Conservation (phyloP, 2,329 filamentous ascomycete genomes). For the Aspergillus sojae region DNA sequence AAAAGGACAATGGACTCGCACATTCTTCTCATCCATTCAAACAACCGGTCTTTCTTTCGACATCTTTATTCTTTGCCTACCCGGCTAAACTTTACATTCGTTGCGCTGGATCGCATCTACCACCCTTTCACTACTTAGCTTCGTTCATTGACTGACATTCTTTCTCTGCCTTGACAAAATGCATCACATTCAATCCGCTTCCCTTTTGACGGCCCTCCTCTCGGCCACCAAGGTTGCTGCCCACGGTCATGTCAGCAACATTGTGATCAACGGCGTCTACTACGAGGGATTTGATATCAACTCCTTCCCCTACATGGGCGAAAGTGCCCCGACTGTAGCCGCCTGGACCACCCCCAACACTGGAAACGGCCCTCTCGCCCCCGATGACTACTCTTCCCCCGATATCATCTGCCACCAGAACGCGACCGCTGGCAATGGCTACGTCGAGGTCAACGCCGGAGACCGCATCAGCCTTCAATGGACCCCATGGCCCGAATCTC, state of each 20-base stretch:
- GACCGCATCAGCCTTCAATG: conserved; percentile 59
- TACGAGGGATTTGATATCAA: conserved; percentile 45
- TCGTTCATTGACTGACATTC: background rate
- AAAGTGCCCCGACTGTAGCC: conserved; percentile 42
- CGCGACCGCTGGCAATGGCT: conserved; percentile 52
- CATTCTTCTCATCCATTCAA: background rate
- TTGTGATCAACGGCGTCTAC: conserved; percentile 39
- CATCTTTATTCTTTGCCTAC: background rate
- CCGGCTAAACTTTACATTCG: background rate
- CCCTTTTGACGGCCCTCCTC: conserved; percentile 32
- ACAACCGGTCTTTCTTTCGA: background rate
- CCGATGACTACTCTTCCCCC: conserved; percentile 39
- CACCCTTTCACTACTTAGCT: conserved; percentile 4
- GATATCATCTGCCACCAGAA: conserved; percentile 64
- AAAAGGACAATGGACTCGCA: background rate
- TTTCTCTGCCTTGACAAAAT: conserved; percentile 5
- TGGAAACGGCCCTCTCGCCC: conserved; percentile 56
- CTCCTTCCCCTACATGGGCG: conserved; percentile 30
- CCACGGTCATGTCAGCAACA: conserved; percentile 39
- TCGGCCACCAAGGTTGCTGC: conserved; percentile 34
- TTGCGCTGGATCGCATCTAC: conserved; percentile 14
- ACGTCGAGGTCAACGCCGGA: conserved; percentile 60
- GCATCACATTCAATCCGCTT: conserved; percentile 21
- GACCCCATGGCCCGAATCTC: conserved; percentile 63
- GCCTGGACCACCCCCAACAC: conserved; percentile 58